Conservation (phyloP, 441 rosid species). For the Breynia disticha region DNA sequence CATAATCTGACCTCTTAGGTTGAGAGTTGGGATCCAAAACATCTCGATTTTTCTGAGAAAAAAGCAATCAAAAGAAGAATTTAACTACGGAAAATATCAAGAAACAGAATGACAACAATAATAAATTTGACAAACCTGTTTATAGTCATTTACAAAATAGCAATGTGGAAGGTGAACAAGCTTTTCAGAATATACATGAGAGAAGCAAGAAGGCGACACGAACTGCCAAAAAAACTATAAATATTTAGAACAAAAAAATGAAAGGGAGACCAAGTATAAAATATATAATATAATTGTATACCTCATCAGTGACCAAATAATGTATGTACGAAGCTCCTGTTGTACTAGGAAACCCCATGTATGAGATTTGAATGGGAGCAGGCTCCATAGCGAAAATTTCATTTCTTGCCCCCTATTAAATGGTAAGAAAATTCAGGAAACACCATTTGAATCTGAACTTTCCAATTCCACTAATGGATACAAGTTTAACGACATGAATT, state of each 20-base stretch:
- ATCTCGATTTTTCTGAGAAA: slow-evolving; percentile 71
- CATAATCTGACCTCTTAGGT: slow-evolving; percentile 76
- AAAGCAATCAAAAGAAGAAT: neutral
- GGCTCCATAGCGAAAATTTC: slow-evolving; percentile 97
- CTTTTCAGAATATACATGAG: slow-evolving; percentile 87
- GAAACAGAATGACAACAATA: neutral
- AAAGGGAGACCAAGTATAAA: neutral
- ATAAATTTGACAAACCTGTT: slow-evolving; percentile 43
- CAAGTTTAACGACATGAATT: neutral
- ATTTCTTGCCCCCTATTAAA: slow-evolving; percentile 84
- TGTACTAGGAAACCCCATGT: slow-evolving; percentile 98
- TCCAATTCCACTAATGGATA: neutral
- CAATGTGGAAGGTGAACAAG: slow-evolving; percentile 95
- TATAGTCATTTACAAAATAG: slow-evolving; percentile 95
- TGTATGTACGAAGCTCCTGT: slow-evolving; percentile 90
- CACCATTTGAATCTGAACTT: neutral
- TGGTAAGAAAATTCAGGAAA: neutral
- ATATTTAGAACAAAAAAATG: slow-evolving; percentile 6
- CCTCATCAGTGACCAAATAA: slow-evolving; percentile 97
- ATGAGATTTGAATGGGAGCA: slow-evolving; percentile 94
- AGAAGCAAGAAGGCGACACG: slow-evolving; percentile 64
- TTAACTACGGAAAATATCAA: neutral
- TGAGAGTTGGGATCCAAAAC: slow-evolving; percentile 70
- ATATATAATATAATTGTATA: slow-evolving; percentile 12
- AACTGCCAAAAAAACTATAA: slow-evolving; percentile 40